Evolutionary conservation across 1,284 basidiomycete genomes (phyloP).

Genomic region (Coniferiporia weirii): DNA sequence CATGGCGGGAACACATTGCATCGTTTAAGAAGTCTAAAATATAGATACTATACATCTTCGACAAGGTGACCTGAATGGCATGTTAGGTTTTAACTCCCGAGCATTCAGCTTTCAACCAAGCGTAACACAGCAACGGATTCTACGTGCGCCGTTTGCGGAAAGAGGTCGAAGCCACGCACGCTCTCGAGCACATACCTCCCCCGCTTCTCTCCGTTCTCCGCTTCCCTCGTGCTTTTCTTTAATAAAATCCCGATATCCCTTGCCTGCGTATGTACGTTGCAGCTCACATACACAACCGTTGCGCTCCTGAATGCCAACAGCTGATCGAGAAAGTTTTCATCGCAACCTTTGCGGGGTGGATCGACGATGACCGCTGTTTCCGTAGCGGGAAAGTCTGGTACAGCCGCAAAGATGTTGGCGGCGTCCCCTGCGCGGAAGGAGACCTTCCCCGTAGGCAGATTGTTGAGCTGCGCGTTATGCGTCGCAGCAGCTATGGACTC

Average conservation of each 20-base stretch:
- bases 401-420: slow-evolving; percentile 60
- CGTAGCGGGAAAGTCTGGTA: slow-evolving; percentile 60
- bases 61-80: too few species aligned
- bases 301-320: slow-evolving; percentile 65
- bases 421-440: slow-evolving; percentile 68
- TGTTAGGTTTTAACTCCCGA: background rate
- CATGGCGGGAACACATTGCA: too few species aligned
- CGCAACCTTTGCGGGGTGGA: slow-evolving; percentile 89
- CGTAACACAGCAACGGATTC: slow-evolving; percentile 74
- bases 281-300: slow-evolving; percentile 86
- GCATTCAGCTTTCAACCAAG: slow-evolving; percentile 24
- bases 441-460: slow-evolving; percentile 42
- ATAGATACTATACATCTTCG: too few species aligned
- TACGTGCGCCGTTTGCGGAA: slow-evolving; percentile 91
- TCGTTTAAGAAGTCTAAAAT: too few species aligned
- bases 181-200: slow-evolving; percentile 68
- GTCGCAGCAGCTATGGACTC: slow-evolving; percentile 80
- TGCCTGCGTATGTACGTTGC: slow-evolving; percentile 89
- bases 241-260: slow-evolving; percentile 76
- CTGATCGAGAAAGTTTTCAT: slow-evolving; percentile 77
- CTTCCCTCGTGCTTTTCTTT: slow-evolving; percentile 35
- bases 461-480: slow-evolving; percentile 77
- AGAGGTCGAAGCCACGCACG: slow-evolving; percentile 84
- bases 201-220: slow-evolving; percentile 31
- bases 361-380: slow-evolving; percentile 77